Conservation (phyloP, 345 rosid species). For the Laguncularia racemosa region DNA sequence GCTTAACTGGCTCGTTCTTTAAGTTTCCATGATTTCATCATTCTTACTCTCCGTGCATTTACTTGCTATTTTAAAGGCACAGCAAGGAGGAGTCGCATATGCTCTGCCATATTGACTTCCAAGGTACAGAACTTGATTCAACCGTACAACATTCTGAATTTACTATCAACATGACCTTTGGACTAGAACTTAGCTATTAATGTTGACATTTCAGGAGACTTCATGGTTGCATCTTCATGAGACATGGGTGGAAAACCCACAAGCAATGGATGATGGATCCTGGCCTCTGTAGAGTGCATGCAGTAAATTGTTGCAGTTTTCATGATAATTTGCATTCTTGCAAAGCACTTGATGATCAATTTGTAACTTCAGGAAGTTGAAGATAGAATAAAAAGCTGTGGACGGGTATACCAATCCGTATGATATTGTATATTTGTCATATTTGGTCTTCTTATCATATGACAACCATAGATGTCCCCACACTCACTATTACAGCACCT, state of each 20-base stretch:
- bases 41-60: neutral
- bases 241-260: constrained; percentile 3
- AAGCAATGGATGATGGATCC: constrained; percentile 3
- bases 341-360: no score
- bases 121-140: constrained; percentile 29
- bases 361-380: no score
- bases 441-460: no score
- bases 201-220: neutral
- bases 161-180: no score
- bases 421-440: no score
- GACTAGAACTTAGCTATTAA: neutral
- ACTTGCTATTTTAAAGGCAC: constrained; percentile 37
- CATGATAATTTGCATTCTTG: no score
- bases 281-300: constrained; percentile 3
- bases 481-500: no score
- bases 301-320: neutral
- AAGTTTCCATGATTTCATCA: neutral
- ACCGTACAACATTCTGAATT: no score
- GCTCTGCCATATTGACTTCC: constrained; percentile 34
- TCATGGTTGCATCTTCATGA: constrained; percentile 5
- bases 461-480: no score
- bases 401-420: no score
- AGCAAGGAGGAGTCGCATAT: constrained; percentile 48
- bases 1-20: neutral
- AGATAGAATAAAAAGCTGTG: no score